A percentile compares a stretch with the other conserved stretches of the same genome.
These are phyloP conservation scores for Sclerotinia sclerotiorum DNA, from an alignment of 2,329 filamentous ascomycete species.

Conservation along the genomic window DNA sequence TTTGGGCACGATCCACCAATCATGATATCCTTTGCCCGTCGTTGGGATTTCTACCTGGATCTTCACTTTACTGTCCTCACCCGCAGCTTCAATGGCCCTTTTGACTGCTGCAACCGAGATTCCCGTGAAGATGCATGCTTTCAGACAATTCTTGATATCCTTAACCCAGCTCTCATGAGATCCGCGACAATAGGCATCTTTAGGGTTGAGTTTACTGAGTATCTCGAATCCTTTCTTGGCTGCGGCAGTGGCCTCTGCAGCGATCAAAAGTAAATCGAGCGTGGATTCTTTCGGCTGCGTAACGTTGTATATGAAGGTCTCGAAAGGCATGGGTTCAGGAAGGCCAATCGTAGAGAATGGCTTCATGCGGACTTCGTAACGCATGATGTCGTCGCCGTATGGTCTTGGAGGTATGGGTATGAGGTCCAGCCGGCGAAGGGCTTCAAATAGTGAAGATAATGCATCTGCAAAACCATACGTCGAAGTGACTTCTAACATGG, in stretches of 20 bases:
- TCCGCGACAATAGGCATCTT: constrained; percentile 55
- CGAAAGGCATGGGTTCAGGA: constrained; percentile 56
- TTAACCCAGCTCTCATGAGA: constrained; percentile 62
- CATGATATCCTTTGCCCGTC: constrained; percentile 57
- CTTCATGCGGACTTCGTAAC: constrained; percentile 71
- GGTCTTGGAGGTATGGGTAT: constrained; percentile 46
- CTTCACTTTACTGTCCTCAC: constrained; percentile 33
- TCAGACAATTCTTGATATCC: constrained; percentile 59
- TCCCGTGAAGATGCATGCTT: constrained; percentile 69
- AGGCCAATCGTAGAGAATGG: constrained; percentile 61
- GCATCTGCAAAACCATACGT: constrained; percentile 54
- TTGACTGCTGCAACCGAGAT: constrained; percentile 62
- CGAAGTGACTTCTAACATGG: constrained; percentile 64
- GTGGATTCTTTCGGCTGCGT: constrained; percentile 44
- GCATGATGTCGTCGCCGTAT: constrained; percentile 56
- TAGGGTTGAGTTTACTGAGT: constrained; percentile 51
- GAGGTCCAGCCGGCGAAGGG: constrained; percentile 45
- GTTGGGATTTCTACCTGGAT: constrained; percentile 54
- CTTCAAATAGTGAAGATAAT: constrained; percentile 53
- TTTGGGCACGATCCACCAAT: constrained; percentile 64
- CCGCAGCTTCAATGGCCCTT: constrained; percentile 51
- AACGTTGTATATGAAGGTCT: constrained; percentile 50
- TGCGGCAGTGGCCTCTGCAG: constrained; percentile 39
- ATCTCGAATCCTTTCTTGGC: constrained; percentile 57
- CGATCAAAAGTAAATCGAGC: constrained; percentile 40